Evolutionary conservation across 2,329 filamentous ascomycete genomes (phyloP).

Genomic region (Fonsecaea monophora): DNA sequence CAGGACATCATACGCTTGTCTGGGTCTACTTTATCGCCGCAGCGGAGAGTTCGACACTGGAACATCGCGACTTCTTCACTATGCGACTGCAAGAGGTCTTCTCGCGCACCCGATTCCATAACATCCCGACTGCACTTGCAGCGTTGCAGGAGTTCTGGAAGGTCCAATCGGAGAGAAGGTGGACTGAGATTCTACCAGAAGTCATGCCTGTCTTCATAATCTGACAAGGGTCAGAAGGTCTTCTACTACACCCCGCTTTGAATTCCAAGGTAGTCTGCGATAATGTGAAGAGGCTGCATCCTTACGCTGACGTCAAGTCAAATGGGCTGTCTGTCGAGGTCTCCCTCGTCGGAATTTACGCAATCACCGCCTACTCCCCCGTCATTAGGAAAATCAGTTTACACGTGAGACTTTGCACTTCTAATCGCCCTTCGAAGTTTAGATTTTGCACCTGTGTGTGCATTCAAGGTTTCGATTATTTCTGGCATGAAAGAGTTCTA

Average conservation of each 20-base stretch:
- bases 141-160: conserved; percentile 48
- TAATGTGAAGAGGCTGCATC: background rate
- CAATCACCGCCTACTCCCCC: too few relatives aligned
- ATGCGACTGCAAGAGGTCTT: conserved; percentile 44
- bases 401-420: too few relatives aligned
- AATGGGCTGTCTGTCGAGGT: too few relatives aligned
- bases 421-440: too few relatives aligned
- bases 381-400: too few relatives aligned
- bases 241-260: background rate
- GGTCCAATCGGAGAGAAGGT: conserved; percentile 34
- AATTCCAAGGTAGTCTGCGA: background rate
- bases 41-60: conserved; percentile 47
- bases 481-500: too few relatives aligned
- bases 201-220: conserved; percentile 27
- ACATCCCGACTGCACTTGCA: conserved; percentile 48
- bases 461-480: too few relatives aligned
- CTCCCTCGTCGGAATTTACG: too few relatives aligned
- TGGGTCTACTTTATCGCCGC: conserved; percentile 54
- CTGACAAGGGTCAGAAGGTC: background rate
- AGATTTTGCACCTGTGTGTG: too few relatives aligned
- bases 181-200: conserved; percentile 25
- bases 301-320: background rate
- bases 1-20: conserved; percentile 50
- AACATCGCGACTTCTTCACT: conserved; percentile 49
- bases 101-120: conserved; percentile 47